Evolutionary conservation across 805 yeast species (phyloP).

Genomic region (Candida piceae): DNA sequence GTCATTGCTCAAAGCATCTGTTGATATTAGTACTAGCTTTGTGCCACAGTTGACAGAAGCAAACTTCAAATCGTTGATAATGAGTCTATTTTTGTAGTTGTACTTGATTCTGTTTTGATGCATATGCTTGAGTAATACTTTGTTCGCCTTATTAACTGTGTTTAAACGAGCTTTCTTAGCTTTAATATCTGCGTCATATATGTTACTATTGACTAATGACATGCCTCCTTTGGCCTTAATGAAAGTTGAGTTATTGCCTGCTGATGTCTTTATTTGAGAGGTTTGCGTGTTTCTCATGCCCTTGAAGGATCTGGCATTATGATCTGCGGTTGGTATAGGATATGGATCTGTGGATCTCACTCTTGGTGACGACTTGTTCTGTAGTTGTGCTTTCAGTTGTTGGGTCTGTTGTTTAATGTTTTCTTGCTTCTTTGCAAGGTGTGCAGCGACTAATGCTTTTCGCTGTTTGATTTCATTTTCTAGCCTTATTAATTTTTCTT

Average conservation of each 20-base stretch:
- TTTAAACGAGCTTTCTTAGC: constrained; percentile 19
- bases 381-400: constrained; percentile 1
- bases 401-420: constrained; percentile 7
- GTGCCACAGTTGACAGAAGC: constrained; percentile 38
- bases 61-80: constrained; percentile 38
- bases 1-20: constrained; percentile 8
- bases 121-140: constrained; percentile 14
- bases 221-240: constrained; percentile 30
- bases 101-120: constrained; percentile 32
- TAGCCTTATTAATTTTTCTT: constrained; percentile 15
- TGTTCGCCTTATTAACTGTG: constrained; percentile 11
- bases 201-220: constrained; percentile 34
- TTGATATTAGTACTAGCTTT: constrained; percentile 35
- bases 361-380: neutral
- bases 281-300: too few relatives aligned
- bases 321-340: too few relatives aligned
- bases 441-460: constrained; percentile 9
- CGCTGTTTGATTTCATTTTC: constrained; percentile 17
- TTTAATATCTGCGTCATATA: constrained; percentile 31
- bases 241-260: too few relatives aligned
- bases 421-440: constrained; percentile 13
- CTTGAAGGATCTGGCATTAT: too few relatives aligned
- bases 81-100: constrained; percentile 41
- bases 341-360: constrained; percentile 2
- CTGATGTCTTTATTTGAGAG: too few relatives aligned